Evolutionary conservation across 75 land plant species (phyloP), one percentile per base, ranked within the genome.

Genomic region (Pinus tabuliformis): DNA sequence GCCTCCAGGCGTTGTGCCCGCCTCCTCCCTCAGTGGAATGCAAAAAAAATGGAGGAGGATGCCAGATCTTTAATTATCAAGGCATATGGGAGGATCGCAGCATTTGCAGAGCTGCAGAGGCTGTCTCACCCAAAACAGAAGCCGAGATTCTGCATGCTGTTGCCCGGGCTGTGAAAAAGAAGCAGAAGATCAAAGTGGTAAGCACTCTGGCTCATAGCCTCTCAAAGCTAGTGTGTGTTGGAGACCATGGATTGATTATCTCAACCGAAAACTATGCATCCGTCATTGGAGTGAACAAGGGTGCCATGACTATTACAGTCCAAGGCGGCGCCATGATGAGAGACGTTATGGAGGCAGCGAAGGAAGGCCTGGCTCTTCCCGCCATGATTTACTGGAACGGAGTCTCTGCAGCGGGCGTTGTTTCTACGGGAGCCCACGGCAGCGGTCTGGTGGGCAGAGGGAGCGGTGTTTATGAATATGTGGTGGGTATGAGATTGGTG

Each of bases 1-100:
- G 49, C 49, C 49, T 81, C 7, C 57, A 26, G 14, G 84, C 70
- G 2, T 54, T 73, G 28, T 61, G 70, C 54, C 26, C 58, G 1
- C 79, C 79, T 2, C 79, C 79, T 6, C 73, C 73, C 5, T 39
- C 57, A 5, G 73, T 77, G 54, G 13, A 45, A 58, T 77, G 79
- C 57, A 16, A 33, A 71, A 22, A n/a, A 18, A 65, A 71, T 70
- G 68, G 52, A 42, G 57, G 39, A 37, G 42, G 68, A 58, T 85
- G 87, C 84, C 76, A 70, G 24, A 68, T 85, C 22, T 52, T 49
- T 6, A 85, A 82, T 70, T 62, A 56, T 16, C 70, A 82, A 36
- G 87, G 87, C 11, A 66, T 56, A 15, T 87, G 83, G 78, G 78
- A 74, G 4, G 86, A 87, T 72, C 77, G 89, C 16, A 71, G 57